Evolutionary conservation across 2,329 filamentous ascomycete genomes (phyloP), one percentile per base, ranked within the genome.

Genomic region (Scedosporium aurantiacum): DNA sequence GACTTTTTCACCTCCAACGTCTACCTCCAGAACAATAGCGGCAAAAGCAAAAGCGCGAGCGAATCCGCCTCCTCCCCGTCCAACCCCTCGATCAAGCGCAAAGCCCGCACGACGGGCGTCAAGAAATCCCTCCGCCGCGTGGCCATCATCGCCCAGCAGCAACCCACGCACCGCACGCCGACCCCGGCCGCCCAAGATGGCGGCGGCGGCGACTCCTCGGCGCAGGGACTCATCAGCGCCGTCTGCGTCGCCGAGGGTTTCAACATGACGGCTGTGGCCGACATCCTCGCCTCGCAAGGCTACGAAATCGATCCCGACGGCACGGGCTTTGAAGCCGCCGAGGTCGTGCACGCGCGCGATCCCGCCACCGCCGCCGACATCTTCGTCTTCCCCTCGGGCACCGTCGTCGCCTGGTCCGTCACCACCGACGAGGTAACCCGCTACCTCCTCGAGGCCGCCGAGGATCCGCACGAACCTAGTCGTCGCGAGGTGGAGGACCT

Each of bases 361-460:
- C 77, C 81, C 63, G 82, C 84, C 70, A 79, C 84, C 62, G 91
- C 91, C 41, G 92, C 91, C 40, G 94, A 99, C 74, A 85, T 97
- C 58, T 97, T 97, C 70, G 87, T 99, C 62, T 99, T 99, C 66
- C 91, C 93, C 7, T 96, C 92, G 0, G 94, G 94, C 10, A 96
- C 92, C 12, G 82, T 97, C 6, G 94, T 97, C 5, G 88, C 90
- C 25, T 99, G 94, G 94, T 89, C 90, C 4, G 79, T 97, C 1
- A 87, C 90, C 0, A 83, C 91, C 63, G 84, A 88, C 62, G 83
- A 91, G 18, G 87, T 91, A 16, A 89, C 89, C 7, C 83, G 82
- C 62, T 85, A 88, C 37, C 79, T 97, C 12, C 80, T 90, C 21
- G 82, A 85, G 0, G 91, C 93, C 1, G 90, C 92, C 14, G 82